Evolutionary conservation across 495 filamentous ascomycete species (phyloP), one percentile per base, ranked within the genome.

Genomic region (Neurospora sp.): DNA sequence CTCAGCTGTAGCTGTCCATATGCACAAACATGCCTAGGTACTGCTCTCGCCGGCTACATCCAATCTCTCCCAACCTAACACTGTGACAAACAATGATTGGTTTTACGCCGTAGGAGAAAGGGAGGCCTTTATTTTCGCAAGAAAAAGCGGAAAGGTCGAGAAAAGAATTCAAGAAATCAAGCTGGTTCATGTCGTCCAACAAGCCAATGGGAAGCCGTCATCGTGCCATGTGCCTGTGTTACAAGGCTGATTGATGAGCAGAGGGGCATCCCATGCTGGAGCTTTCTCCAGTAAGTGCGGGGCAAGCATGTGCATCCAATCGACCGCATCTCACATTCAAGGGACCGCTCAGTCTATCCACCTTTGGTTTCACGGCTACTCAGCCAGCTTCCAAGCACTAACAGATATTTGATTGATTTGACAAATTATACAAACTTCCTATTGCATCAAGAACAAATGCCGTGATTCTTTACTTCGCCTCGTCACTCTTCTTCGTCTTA

Each of bases 151-250:
- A 65, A 61, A 35, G 20, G 22, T 59, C 48, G 48, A 27, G 12
- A 65, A 35, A 48, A 44, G 16, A 27, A 59, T 27, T 31, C 53
- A 48, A 44, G 16, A 27, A 59, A 14, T 31, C 53, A 16, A 65
- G 22, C 22, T 16, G 53, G 27, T 61, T 31, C 2, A 61, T 61
- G 53, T 61, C 27, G 53, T 9, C 16, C 42, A 41, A 41, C 42
- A 73, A 69, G 35, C 79, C 79, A 80, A 80, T 80, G 69, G 69
- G 70, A 72, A 42, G 31, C 69, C 71, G 35, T 27, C 10, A 74
- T 74, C 42, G 20, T 68, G 38, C 73, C 79, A 79, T 78, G 78
- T 80, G 79, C 69, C 73, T 72, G 16, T 44, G n/a, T 48, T 74
- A 74, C 70, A 77, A 71, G 70, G 72, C 75, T 76, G 74, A 75